A percentile compares a stretch with the other conserved stretches of the same genome.
Conservation (phyloP, 495 filamentous ascomycete genomes). For the Penicillium paxilli region DNA sequence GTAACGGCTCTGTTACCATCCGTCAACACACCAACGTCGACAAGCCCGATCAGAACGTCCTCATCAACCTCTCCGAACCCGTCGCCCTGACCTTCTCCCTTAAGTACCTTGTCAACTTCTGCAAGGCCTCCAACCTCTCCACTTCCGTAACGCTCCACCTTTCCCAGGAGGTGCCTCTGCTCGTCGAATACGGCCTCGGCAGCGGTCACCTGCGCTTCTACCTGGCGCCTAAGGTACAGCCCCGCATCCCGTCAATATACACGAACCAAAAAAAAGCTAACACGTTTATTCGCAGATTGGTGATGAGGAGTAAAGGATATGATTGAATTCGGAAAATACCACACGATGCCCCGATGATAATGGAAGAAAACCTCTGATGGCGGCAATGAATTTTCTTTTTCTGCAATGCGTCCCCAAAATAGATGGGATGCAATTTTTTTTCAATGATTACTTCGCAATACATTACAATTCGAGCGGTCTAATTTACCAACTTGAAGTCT, state of each 20-base stretch:
- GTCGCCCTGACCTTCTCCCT: conserved; percentile 97
- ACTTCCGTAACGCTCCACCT: conserved; percentile 83
- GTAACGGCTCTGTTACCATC: conserved; percentile 88
- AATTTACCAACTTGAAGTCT: background rate
- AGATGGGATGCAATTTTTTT: conserved; percentile 22
- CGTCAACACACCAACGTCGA: conserved; percentile 88
- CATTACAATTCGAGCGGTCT: conserved; percentile 4
- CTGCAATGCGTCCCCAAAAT: conserved; percentile 14
- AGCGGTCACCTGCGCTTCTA: conserved; percentile 95
- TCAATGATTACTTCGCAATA: conserved; percentile 9
- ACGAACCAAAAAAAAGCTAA: conserved; percentile 4
- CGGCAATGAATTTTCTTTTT: conserved; percentile 33
- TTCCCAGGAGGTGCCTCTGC: conserved; percentile 91
- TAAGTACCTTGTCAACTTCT: conserved; percentile 99
- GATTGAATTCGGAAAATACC: conserved; percentile 15
- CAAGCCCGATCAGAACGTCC: conserved; percentile 81
- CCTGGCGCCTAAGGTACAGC: conserved; percentile 88
- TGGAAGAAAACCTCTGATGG: conserved; percentile 31
- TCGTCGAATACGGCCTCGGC: conserved; percentile 88
- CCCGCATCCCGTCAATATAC: background rate
- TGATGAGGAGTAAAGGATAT: conserved; percentile 74
- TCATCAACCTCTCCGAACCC: conserved; percentile 88
- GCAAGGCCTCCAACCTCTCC: conserved; percentile 90
- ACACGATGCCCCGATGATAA: conserved; percentile 35
- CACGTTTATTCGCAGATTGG: conserved; percentile 75